Percentiles rank a stretch among this genome's conserved stretches.
Evolutionary conservation across 2,329 filamentous ascomycete species (phyloP).

Genomic region (Exophiala oligosperma): DNA sequence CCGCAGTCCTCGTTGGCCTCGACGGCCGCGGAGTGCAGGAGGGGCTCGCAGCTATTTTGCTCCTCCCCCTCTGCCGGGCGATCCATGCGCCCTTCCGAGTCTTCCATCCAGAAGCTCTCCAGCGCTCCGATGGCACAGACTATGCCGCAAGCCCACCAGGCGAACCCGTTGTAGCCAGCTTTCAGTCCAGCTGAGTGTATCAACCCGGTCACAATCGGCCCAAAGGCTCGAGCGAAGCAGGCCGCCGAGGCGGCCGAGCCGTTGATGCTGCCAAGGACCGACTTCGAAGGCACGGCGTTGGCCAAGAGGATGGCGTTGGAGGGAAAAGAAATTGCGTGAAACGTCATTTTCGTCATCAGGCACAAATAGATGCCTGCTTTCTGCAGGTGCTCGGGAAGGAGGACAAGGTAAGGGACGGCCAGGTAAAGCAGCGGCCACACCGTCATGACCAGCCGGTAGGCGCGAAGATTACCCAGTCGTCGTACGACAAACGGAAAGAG

Average conservation of each 20-base stretch:
- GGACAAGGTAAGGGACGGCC: slow-evolving; percentile 81
- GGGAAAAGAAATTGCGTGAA: slow-evolving; percentile 87
- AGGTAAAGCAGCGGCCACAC: slow-evolving; percentile 88
- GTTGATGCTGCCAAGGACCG: slow-evolving; percentile 88
- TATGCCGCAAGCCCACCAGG: slow-evolving; percentile 87
- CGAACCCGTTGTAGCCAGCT: slow-evolving; percentile 79
- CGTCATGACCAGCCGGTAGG: slow-evolving; percentile 78
- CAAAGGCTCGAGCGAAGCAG: slow-evolving; percentile 82
- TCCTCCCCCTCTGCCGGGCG: slow-evolving; percentile 45
- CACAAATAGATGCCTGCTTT: slow-evolving; percentile 74
- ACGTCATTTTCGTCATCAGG: slow-evolving; percentile 89
- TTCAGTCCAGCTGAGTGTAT: slow-evolving; percentile 79
- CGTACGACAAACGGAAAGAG: slow-evolving; percentile 77
- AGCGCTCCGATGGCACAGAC: slow-evolving; percentile 74
- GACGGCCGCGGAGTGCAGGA: slow-evolving; percentile 30
- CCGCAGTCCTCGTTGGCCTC: slow-evolving; percentile 19
- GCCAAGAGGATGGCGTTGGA: slow-evolving; percentile 85
- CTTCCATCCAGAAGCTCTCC: slow-evolving; percentile 73
- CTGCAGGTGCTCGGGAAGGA: slow-evolving; percentile 71
- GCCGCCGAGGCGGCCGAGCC: slow-evolving; percentile 89
- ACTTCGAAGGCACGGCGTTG: slow-evolving; percentile 80
- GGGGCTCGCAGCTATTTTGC: slow-evolving; percentile 32
- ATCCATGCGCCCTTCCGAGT: slow-evolving; percentile 53
- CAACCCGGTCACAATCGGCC: slow-evolving; percentile 82
- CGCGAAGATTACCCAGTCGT: slow-evolving; percentile 72